Conservation (phyloP, 2,329 filamentous ascomycete genomes). For the Didymella segeticola region DNA sequence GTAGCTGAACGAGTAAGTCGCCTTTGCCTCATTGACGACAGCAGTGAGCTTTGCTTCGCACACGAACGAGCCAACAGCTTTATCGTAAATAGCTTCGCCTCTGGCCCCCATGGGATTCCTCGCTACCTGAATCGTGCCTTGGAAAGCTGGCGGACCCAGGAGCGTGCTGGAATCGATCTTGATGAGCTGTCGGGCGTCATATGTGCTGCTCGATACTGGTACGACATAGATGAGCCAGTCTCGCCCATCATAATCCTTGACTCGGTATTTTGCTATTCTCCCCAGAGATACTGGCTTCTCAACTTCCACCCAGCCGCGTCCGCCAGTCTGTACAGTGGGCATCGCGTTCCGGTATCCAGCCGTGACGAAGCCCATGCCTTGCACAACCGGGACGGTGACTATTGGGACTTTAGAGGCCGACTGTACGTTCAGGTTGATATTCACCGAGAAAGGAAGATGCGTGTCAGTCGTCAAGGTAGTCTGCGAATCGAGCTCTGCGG, state of each 20-base stretch:
- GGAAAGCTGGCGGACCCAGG: conserved; percentile 71
- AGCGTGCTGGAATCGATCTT: conserved; percentile 68
- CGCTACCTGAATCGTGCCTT: conserved; percentile 80
- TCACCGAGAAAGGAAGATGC: conserved; percentile 64
- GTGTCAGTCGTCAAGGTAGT: conserved; percentile 64
- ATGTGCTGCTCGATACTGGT: conserved; percentile 60
- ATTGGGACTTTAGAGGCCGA: conserved; percentile 61
- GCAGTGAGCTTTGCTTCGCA: conserved; percentile 70
- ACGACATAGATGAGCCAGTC: conserved; percentile 80
- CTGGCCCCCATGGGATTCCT: conserved; percentile 69
- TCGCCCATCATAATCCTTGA: conserved; percentile 70
- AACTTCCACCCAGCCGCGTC: conserved; percentile 75
- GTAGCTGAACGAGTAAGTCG: conserved; percentile 76
- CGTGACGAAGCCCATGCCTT: conserved; percentile 89
- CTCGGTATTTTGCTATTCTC: conserved; percentile 76
- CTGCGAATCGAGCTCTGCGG: conserved; percentile 69
- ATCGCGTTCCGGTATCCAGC: conserved; percentile 73
- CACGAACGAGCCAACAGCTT: conserved; percentile 77
- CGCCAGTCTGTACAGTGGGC: conserved; percentile 73
- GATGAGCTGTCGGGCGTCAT: conserved; percentile 68
- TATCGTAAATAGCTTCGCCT: conserved; percentile 75
- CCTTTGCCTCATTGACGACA: conserved; percentile 60
- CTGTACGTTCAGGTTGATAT: conserved; percentile 69
- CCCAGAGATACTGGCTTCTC: conserved; percentile 62
- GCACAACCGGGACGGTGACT: conserved; percentile 81